Evolutionary conservation across 257 asterid species (phyloP).

Genomic region (Nicotiana noctiflora): DNA sequence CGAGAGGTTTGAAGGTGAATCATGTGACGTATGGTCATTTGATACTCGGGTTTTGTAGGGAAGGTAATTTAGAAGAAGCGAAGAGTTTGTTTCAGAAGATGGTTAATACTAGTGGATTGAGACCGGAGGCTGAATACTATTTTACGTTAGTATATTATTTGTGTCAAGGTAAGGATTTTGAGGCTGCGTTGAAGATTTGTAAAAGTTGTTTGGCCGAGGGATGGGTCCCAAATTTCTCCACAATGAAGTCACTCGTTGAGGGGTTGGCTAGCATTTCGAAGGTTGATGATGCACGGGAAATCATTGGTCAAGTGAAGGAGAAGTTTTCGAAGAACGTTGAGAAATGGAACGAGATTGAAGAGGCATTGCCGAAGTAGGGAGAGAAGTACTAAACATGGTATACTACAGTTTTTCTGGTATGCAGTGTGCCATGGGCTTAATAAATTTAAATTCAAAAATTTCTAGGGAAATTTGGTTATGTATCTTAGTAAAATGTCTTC

Average conservation of each 20-base stretch:
- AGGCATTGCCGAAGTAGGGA: conserved; percentile 45
- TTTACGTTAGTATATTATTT: conserved; percentile 59
- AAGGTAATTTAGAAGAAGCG: conserved; percentile 53
- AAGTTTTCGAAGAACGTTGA: conserved; percentile 46
- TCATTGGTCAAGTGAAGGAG: conserved; percentile 48
- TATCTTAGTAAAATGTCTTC: background rate
- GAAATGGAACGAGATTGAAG: conserved; percentile 66
- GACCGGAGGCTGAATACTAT: conserved; percentile 46
- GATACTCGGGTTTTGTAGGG: conserved; percentile 63
- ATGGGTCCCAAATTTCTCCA: conserved; percentile 65
- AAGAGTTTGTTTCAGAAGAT: conserved; percentile 47
- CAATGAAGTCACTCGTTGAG: conserved; percentile 67
- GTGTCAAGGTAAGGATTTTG: conserved; percentile 53
- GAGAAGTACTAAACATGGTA: conserved; percentile 11
- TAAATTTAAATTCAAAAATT: background rate
- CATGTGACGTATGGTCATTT: conserved; percentile 43
- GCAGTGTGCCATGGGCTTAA: background rate
- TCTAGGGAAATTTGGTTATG: background rate
- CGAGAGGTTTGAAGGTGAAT: conserved; percentile 52
- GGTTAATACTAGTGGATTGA: conserved; percentile 28
- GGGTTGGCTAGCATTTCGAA: conserved; percentile 55
- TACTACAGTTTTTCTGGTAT: background rate
- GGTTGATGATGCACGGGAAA: conserved; percentile 54
- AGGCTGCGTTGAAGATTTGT: conserved; percentile 43
- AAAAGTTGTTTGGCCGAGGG: conserved; percentile 45